Evolutionary conservation across 2,329 filamentous ascomycete genomes (phyloP).

Genomic region (Pseudonectria buxi): DNA sequence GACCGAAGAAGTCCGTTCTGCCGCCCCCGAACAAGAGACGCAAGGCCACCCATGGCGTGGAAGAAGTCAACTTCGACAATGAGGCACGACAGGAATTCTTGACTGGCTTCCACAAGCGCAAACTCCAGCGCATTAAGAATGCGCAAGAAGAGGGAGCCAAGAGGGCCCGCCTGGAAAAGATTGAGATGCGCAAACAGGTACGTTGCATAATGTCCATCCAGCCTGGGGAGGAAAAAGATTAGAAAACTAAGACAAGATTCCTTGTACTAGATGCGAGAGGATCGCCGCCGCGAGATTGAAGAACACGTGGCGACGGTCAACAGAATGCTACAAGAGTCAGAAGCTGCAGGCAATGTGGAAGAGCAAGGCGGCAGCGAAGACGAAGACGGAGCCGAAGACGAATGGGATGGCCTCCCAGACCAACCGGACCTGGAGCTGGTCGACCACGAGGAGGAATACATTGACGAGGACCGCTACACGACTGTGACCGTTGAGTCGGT

Average conservation of each 20-base stretch:
- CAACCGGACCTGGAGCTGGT: conserved; percentile 43
- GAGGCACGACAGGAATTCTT: conserved; percentile 77
- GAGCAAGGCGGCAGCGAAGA: conserved; percentile 24
- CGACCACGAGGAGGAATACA: conserved; percentile 85
- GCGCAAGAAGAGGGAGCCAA: conserved; percentile 77
- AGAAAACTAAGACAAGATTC: too few species aligned
- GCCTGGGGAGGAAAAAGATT: too few species aligned
- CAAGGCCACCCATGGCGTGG: conserved; percentile 53
- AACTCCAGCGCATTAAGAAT: conserved; percentile 74
- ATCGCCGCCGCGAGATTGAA: conserved; percentile 74
- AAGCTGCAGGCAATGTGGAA: conserved; percentile 33
- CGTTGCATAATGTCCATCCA: too few species aligned
- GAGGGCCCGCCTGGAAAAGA: conserved; percentile 69
- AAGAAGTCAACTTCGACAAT: conserved; percentile 81
- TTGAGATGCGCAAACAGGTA: conserved; percentile 70
- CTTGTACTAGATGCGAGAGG: conserved; percentile 64
- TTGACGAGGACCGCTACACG: conserved; percentile 93
- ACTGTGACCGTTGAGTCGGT: conserved; percentile 92
- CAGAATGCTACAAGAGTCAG: conserved; percentile 57
- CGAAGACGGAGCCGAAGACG: conserved; percentile 39
- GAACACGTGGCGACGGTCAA: conserved; percentile 75
- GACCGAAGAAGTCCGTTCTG: conserved; percentile 51
- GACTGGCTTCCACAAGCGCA: conserved; percentile 95
- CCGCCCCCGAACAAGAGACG: conserved; percentile 59
- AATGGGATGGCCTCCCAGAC: conserved; percentile 63